These are phyloP conservation scores for Pyrrhoderma lamaoense DNA, from an alignment of 1,284 basidiomycete species.

Conservation along the genomic window DNA sequence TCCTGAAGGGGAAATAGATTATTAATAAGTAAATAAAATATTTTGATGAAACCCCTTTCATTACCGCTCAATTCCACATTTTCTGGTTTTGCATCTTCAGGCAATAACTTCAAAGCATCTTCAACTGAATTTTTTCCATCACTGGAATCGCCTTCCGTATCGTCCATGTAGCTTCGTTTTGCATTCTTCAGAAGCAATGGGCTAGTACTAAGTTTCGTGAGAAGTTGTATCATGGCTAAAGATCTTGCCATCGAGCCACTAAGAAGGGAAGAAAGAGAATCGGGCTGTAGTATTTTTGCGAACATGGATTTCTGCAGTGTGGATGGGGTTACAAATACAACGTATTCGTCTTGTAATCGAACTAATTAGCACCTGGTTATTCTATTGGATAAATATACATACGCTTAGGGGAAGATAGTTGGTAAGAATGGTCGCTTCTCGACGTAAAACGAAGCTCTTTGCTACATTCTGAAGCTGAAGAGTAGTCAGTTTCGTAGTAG, in stretches of 20 bases:
- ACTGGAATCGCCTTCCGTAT: slow-evolving; percentile 29
- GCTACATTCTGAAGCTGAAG: slow-evolving; percentile 68
- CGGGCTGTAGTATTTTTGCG: slow-evolving; percentile 62
- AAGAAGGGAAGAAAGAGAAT: slow-evolving; percentile 57
- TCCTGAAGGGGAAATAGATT: slow-evolving; percentile 50
- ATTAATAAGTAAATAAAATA: too few relatives aligned
- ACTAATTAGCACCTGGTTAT: slow-evolving; percentile 10
- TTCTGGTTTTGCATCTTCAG: slow-evolving; percentile 50
- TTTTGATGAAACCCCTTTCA: too few relatives aligned
- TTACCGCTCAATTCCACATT: slow-evolving; percentile 75
- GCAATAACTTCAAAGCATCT: slow-evolving; percentile 64
- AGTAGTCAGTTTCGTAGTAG: background rate
- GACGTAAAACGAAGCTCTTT: slow-evolving; percentile 83
- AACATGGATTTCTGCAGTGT: slow-evolving; percentile 78
- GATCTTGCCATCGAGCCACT: slow-evolving; percentile 70
- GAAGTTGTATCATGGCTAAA: slow-evolving; percentile 71
- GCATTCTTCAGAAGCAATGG: slow-evolving; percentile 78
- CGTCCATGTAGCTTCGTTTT: slow-evolving; percentile 47
- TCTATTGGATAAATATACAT: slow-evolving; percentile 26
- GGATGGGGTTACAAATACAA: slow-evolving; percentile 86
- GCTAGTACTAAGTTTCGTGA: slow-evolving; percentile 91
- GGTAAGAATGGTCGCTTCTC: slow-evolving; percentile 77
- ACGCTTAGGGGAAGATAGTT: slow-evolving; percentile 92
- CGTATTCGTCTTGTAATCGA: slow-evolving; percentile 72
- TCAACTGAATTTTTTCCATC: slow-evolving; percentile 37